Conservation (phyloP, 768 basidiomycete species). For the Mycena maculata region DNA sequence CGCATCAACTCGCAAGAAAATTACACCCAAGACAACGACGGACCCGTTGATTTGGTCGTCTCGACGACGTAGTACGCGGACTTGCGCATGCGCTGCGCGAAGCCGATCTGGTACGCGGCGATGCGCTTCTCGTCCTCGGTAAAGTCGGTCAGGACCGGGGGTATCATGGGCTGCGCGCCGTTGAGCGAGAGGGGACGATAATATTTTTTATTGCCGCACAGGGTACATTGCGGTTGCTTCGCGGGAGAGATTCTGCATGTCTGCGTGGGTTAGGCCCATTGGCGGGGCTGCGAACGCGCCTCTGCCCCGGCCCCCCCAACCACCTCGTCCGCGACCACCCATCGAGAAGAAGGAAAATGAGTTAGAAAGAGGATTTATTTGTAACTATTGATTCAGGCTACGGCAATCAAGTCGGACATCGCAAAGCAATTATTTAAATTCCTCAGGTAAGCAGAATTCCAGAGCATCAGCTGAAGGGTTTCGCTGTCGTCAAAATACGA, state of each 20-base stretch:
- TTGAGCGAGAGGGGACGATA: slow-evolving; percentile 35
- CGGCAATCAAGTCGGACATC: too few relatives aligned
- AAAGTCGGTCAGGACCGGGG: slow-evolving; percentile 78
- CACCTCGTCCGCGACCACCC: slow-evolving; percentile 69
- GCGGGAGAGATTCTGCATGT: slow-evolving; percentile 79
- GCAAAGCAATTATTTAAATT: too few relatives aligned
- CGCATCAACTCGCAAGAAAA: neutral
- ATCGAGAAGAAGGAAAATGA: too few relatives aligned
- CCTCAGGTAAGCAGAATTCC: too few relatives aligned
- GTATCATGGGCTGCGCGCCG: slow-evolving; percentile 65
- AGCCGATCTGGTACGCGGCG: slow-evolving; percentile 74
- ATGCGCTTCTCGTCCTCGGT: slow-evolving; percentile 74
- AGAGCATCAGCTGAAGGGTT: too few relatives aligned
- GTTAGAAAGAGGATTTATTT: slow-evolving; percentile 2
- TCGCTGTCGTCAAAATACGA: too few relatives aligned
- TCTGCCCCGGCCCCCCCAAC: slow-evolving; percentile 61
- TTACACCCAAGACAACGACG: too few relatives aligned
- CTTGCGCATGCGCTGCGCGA: slow-evolving; percentile 70
- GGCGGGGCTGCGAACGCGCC: slow-evolving; percentile 62
- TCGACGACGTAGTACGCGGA: slow-evolving; percentile 85
- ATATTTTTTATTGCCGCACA: slow-evolving; percentile 59
- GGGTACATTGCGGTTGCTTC: slow-evolving; percentile 86
- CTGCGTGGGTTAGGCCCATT: slow-evolving; percentile 85
- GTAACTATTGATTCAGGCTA: neutral
- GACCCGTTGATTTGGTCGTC: slow-evolving; percentile 71